These are phyloP conservation scores for Populus ilicifolia DNA, from an alignment of 345 rosid genomes.

Conservation along the genomic window DNA sequence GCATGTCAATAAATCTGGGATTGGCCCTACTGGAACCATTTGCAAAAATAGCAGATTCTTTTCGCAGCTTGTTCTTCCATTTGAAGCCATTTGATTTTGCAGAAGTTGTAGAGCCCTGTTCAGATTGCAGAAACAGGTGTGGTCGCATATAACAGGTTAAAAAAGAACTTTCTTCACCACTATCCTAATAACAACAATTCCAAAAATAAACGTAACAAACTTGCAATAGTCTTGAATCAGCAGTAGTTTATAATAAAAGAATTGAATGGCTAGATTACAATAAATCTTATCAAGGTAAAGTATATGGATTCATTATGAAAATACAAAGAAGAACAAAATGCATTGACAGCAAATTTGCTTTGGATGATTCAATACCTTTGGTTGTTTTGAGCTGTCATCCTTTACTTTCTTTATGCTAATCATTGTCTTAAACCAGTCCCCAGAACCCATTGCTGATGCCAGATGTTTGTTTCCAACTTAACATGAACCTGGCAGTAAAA, in stretches of 20 bases:
- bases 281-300: not conserved
- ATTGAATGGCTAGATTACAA: not conserved
- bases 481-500: constrained; percentile 30
- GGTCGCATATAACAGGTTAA: not conserved
- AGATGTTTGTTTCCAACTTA: constrained; percentile 4
- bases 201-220: not conserved
- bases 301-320: not conserved
- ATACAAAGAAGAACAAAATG: not conserved
- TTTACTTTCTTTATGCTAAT: constrained; percentile 62
- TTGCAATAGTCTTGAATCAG: not conserved
- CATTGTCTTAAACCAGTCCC: constrained; percentile 71
- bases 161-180: not conserved
- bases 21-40: constrained; percentile 9
- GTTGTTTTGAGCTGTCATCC: constrained; percentile 38
- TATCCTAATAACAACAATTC: not conserved
- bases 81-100: constrained; percentile 57
- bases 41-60: constrained; percentile 15
- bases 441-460: constrained; percentile 64
- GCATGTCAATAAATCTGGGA: constrained; percentile 5
- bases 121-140: constrained; percentile 10
- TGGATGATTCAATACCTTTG: constrained; percentile 36
- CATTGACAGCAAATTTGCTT: not conserved
- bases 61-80: constrained; percentile 42
- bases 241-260: not conserved
- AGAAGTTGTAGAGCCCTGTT: constrained; percentile 50